Evolutionary conservation across 345 rosid genomes (phyloP), one percentile per base, ranked within the genome.

Genomic region (Theobroma cacao): DNA sequence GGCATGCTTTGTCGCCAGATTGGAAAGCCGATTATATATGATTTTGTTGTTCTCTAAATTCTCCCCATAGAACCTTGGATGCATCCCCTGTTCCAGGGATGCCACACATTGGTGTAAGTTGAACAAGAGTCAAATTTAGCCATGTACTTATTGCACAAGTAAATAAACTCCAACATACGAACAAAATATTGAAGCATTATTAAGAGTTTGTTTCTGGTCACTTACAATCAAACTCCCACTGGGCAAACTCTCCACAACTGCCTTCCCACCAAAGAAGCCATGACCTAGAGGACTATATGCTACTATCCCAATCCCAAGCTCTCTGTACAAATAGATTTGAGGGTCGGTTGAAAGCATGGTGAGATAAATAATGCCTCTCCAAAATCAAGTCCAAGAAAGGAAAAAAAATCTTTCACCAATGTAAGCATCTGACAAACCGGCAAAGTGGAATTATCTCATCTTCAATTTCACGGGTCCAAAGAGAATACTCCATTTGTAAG

Each of bases 21-120:
- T 60, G 1, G 75, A 81, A 14, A 86, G 66, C 18, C 81, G 82
- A 5, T 26, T 1, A 20, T 83, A 84, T 58, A 85, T 15, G 45
- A 80, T 9, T 74, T 88, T 82, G 84, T 89, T 89, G 75, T 84
- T 86, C 85, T 85, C 88, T 20, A 82, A 28, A 24, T 81, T 85
- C 69, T 82, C 86, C 13, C 82, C 84, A 0, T 18, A 47, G 60
- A 86, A 88, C 74, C 87, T 86, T 33, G 90, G 90, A 72, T 84
- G 84, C 15, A n/a, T 24, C n/a, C 52, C 15, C 78, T 83, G 73
- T 34, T 53, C 17, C 60, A 62, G 13, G 64, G 33, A 71, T 4
- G 62, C 9, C 13, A 12, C 47, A 30, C 55, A 7, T 53, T 11
- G 15, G 61, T 15, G 26, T 17, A 10, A 33, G n/a, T 20, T 4